A percentile compares a stretch with the other conserved stretches of the same genome.
Evolutionary conservation across 78 protist genomes (phyloP).

Genomic region (Emiliania huxleyi): DNA sequence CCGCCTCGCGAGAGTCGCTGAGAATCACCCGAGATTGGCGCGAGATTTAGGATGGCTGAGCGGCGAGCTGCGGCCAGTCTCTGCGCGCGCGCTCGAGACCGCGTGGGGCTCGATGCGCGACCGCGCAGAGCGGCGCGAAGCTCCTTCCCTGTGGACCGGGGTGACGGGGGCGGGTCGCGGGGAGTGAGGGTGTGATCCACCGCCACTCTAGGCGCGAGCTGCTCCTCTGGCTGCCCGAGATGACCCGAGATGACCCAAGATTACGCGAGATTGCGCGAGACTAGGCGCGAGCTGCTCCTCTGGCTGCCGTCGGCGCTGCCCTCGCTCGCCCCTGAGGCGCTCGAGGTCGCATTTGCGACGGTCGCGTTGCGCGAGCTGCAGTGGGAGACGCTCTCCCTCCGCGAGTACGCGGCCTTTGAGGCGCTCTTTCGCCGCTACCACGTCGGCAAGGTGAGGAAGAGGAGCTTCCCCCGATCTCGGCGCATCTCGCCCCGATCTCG

Average conservation of each 20-base stretch:
- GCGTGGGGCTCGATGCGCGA: background rate
- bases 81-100: background rate
- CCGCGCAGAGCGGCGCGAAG: background rate
- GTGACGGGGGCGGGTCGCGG: too few relatives aligned
- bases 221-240: too few relatives aligned
- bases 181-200: too few relatives aligned
- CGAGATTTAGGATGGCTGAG: too few relatives aligned
- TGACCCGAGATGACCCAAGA: too few relatives aligned
- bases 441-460: background rate
- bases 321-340: background rate
- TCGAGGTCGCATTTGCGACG: background rate
- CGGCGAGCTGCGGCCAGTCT: background rate
- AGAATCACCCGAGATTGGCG: too few relatives aligned
- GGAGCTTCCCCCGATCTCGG: too few relatives aligned
- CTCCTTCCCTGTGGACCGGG: too few relatives aligned
- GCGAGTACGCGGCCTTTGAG: background rate
- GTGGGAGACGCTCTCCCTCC: background rate
- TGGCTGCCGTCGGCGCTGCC: constrained; percentile 15
- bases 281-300: background rate
- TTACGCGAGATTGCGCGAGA: too few relatives aligned
- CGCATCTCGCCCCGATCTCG: too few relatives aligned
- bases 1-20: too few relatives aligned
- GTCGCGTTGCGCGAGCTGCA: background rate
- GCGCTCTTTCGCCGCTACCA: background rate
- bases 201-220: too few relatives aligned